Base-by-base conservation (phyloP, 176 grass and related monocot genomes). In the Rhynchospora breviuscula region DNA sequence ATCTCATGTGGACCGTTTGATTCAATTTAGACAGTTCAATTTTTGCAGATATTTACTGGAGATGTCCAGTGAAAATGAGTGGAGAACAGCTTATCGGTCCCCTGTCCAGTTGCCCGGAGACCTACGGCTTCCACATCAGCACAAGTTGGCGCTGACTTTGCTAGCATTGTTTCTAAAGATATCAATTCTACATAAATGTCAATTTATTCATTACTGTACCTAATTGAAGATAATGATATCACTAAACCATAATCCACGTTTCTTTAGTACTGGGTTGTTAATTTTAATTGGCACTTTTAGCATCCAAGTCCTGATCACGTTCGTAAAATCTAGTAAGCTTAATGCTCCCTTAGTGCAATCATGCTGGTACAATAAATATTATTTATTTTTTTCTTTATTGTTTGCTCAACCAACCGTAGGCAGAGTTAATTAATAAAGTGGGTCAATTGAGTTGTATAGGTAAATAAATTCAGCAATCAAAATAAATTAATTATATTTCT, bases 91-190 rank as follows among this genome's bases (percentile, higher is more conserved):
- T 2, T 47, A 56, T 78, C 5, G 14, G 35, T 29, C 19, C 8
- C 0, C 56, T 53, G 47, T 19, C 21, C 9, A 29, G 43, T 51
- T 85, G 68, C 58, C 68, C 82, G 19, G 62, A 26, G 4, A 85
- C 62, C 54, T 77, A 76, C 17, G 25, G 71, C 15, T 66, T 78
- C 84, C 73, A 85, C 57, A 22, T 79, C 69, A 35, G n/a, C 61
- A 63, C 58, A 66, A 65, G 56, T 82, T 66, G 73, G 43, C 26
- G 58, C 73, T 85, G 84, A 85, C 80, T 68, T 82, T 53, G 46
- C 13, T 44, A 43, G 1, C 31, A 80, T 59, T 59, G 7, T 63
- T 80, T 26, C 29, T 44, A 79, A 76, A 58, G 6, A 79, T 79
- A 33, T 79, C 31, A 44, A 17, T 76, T 40, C 35, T 40, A 40